A percentile compares a stretch with the other conserved stretches of the same genome.
phyloP scores from a whole-genome alignment of 768 basidiomycete genomes.

The Mycena rosella region DNA sequence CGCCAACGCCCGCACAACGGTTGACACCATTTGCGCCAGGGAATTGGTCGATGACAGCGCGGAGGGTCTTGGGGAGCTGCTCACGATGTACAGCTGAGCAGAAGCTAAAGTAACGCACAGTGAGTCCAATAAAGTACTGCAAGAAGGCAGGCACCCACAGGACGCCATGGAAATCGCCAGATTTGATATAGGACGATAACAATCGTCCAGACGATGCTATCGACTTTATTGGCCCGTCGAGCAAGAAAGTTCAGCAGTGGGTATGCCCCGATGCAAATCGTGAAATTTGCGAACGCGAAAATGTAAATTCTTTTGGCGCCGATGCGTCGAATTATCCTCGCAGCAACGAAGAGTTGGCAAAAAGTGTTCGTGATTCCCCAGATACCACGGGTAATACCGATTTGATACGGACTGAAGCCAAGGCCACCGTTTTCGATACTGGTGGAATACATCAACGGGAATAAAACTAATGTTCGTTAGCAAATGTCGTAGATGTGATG shows the following conservation, averaged over 20 bases:
- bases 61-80: slow-evolving; percentile 53
- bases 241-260: slow-evolving; percentile 36
- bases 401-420: slow-evolving; percentile 61
- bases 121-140: background rate
- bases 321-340: slow-evolving; percentile 55
- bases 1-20: slow-evolving; percentile 62
- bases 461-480: slow-evolving; percentile 26
- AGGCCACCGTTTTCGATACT: slow-evolving; percentile 66
- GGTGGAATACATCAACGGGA: slow-evolving; percentile 54
- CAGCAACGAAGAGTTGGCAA: slow-evolving; percentile 60
- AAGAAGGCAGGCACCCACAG: slow-evolving; percentile 1
- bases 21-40: slow-evolving; percentile 65
- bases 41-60: slow-evolving; percentile 68
- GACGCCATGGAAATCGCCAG: slow-evolving; percentile 27
- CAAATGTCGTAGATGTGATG: too few relatives aligned
- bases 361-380: slow-evolving; percentile 62
- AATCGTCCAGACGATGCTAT: slow-evolving; percentile 31
- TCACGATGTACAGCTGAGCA: slow-evolving; percentile 61
- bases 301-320: slow-evolving; percentile 62
- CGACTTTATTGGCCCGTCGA: slow-evolving; percentile 27
- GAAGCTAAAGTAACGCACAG: slow-evolving; percentile 46
- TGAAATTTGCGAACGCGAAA: slow-evolving; percentile 39
- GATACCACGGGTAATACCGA: slow-evolving; percentile 61
- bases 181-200: slow-evolving; percentile 32
- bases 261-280: slow-evolving; percentile 33